These are phyloP conservation scores for Syzygium grande DNA, from an alignment of 345 rosid species.

Conservation along the genomic window DNA sequence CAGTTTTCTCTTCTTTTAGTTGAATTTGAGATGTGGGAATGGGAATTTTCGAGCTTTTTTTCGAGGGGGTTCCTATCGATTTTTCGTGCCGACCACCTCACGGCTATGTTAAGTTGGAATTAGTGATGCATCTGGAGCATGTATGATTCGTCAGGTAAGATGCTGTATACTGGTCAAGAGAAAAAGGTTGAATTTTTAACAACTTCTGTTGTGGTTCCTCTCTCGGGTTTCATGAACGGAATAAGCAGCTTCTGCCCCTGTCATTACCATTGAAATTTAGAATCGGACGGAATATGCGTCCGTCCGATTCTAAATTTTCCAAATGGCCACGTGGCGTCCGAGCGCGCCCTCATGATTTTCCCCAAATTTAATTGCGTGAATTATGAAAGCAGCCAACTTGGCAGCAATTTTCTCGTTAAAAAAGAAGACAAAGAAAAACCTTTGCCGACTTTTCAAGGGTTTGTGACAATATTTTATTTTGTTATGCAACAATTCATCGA, in stretches of 20 bases:
- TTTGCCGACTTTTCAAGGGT: not conserved
- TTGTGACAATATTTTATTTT: not conserved
- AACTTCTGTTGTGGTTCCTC: not conserved
- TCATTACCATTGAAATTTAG: not conserved
- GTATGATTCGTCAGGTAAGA: not conserved
- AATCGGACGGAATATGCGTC: not conserved
- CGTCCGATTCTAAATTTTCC: not conserved
- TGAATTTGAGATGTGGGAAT: not conserved
- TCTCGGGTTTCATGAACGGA: not conserved
- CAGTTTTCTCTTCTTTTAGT: not conserved
- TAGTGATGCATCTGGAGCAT: not conserved
- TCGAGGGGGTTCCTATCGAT: not conserved
- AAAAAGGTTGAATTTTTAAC: not conserved
- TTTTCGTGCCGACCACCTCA: not conserved
- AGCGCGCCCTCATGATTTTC: not conserved
- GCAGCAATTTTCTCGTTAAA: not conserved
- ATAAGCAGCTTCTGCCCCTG: not conserved
- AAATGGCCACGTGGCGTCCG: not conserved
- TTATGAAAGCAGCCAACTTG: not conserved
- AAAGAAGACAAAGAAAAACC: no score
- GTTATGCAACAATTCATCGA: not conserved
- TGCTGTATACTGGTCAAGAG: not conserved
- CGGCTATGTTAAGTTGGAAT: not conserved
- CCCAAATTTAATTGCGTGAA: not conserved
- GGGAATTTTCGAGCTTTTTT: not conserved